Conservation (phyloP, 106 monocot genomes). For the Dendrobium chrysotoxum region DNA sequence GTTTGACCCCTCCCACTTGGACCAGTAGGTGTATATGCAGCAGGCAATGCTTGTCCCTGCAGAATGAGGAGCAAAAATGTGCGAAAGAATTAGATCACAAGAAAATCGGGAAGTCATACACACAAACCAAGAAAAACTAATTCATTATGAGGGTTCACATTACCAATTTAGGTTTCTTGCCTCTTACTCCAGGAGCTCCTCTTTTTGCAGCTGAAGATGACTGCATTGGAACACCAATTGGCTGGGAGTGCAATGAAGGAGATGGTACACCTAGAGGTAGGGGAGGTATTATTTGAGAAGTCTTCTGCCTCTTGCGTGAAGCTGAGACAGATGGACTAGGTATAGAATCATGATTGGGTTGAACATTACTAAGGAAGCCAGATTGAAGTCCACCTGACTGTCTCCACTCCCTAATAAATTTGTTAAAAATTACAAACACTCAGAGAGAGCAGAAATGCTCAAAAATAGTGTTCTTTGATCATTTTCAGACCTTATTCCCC, state of each 20-base stretch:
- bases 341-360: constrained; percentile 45
- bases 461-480: not conserved
- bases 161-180: constrained; percentile 84
- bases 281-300: constrained; percentile 52
- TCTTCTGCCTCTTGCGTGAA: constrained; percentile 84
- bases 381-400: constrained; percentile 43
- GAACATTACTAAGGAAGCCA: constrained; percentile 48
- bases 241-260: constrained; percentile 42
- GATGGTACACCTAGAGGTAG: constrained; percentile 51
- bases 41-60: constrained; percentile 41
- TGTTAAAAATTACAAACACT: constrained; percentile 5
- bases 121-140: not conserved
- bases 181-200: constrained; percentile 43
- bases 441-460: not conserved
- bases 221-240: constrained; percentile 39
- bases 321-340: constrained; percentile 66
- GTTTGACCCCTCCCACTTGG: constrained; percentile 29
- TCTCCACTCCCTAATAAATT: constrained; percentile 70
- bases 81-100: not conserved
- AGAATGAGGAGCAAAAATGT: not conserved
- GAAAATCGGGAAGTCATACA: not conserved
- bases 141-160: constrained; percentile 12
- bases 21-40: constrained; percentile 36
- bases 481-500: constrained; percentile 68
- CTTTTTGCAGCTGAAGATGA: constrained; percentile 62